A percentile compares a stretch with the other conserved stretches of the same genome.
phyloP scores from a whole-genome alignment of 176 grass and related monocot species.

The Tillandsia fasciculata region DNA sequence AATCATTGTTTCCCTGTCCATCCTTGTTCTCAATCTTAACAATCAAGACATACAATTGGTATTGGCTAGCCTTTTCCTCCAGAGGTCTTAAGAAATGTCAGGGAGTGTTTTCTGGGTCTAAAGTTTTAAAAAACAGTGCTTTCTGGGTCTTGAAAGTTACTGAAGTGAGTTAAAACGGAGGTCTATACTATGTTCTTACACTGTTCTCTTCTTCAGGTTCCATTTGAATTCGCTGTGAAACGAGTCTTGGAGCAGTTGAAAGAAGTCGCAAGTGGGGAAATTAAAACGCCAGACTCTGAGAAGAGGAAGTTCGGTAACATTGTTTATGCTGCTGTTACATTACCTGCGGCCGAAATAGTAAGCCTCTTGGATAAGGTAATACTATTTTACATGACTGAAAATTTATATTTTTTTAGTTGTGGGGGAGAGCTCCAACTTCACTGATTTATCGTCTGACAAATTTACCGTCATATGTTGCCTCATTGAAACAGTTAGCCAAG shows the following conservation, averaged over 20 bases:
- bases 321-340: constrained; percentile 66
- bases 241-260: constrained; percentile 74
- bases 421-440: no score
- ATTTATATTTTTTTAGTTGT: neutral
- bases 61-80: no score
- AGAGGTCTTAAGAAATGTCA: no score
- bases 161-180: neutral
- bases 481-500: constrained; percentile 40
- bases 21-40: no score
- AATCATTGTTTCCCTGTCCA: no score
- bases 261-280: constrained; percentile 62
- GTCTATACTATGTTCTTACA: neutral
- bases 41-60: no score
- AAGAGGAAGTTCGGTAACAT: constrained; percentile 85
- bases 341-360: constrained; percentile 44
- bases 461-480: no score
- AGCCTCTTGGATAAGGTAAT: constrained; percentile 55
- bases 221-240: constrained; percentile 82
- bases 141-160: neutral
- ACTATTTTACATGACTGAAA: neutral
- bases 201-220: constrained; percentile 42
- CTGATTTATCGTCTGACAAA: no score
- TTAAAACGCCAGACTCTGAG: constrained; percentile 51
- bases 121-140: no score
- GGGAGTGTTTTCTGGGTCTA: no score